Evolutionary conservation across 257 asterid genomes (phyloP).

Genomic region (Oldenlandia corymbosa): DNA sequence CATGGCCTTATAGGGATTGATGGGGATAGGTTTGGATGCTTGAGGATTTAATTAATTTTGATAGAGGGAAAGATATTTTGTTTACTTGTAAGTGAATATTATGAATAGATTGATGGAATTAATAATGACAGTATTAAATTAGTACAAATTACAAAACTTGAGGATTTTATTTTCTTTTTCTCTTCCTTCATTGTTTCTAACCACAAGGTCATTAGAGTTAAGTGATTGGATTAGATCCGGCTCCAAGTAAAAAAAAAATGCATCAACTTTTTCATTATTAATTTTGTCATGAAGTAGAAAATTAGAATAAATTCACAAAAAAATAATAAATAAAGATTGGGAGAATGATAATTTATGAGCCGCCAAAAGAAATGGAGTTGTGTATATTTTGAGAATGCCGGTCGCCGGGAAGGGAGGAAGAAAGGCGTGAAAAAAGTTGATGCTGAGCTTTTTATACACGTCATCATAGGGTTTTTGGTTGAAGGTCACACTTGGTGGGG

Average conservation of each 20-base stretch:
- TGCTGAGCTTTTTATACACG: conserved; percentile 60
- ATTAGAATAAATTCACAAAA: too few relatives aligned
- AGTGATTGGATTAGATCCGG: too few relatives aligned
- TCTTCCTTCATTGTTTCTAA: too few relatives aligned
- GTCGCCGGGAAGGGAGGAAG: not conserved
- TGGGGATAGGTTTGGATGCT: conserved; percentile 13
- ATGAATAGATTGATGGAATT: not conserved
- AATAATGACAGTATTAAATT: not conserved
- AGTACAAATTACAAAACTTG: not conserved
- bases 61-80: not conserved
- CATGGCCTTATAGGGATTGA: not conserved
- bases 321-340: not conserved
- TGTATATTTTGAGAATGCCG: not conserved
- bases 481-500: conserved; percentile 25
- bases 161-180: too few relatives aligned
- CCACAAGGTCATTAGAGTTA: too few relatives aligned
- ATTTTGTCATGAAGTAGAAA: too few relatives aligned
- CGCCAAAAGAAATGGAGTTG: conserved; percentile 35
- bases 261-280: too few relatives aligned
- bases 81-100: conserved; percentile 3
- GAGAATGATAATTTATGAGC: conserved; percentile 26
- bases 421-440: conserved; percentile 31
- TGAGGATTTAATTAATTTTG: too few relatives aligned
- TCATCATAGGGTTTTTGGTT: conserved; percentile 36
- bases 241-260: too few relatives aligned